phyloP scores from a whole-genome alignment of 495 filamentous ascomycete genomes.

The Hypoxylon subgilvum region DNA sequence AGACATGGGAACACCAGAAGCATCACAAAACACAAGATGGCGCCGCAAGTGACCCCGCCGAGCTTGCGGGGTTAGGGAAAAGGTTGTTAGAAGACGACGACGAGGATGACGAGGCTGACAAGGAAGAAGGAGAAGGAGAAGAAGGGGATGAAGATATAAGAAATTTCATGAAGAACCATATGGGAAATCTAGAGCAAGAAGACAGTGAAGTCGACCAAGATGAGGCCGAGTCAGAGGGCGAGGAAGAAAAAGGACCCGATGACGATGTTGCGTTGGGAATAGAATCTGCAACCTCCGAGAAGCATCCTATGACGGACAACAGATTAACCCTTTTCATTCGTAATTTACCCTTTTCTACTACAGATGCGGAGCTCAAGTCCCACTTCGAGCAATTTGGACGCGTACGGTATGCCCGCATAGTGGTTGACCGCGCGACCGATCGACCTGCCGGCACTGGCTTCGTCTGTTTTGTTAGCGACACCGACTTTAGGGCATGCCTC shows the following conservation, averaged over 20 bases:
- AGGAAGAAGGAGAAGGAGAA: constrained; percentile 41
- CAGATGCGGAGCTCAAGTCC: constrained; percentile 77
- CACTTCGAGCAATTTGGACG: constrained; percentile 86
- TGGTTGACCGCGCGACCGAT: constrained; percentile 82
- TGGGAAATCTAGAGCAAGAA: constrained; percentile 58
- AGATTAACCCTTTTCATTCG: constrained; percentile 86
- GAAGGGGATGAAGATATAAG: constrained; percentile 47
- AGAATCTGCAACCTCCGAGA: constrained; percentile 46
- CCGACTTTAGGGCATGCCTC: constrained; percentile 75
- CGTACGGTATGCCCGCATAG: constrained; percentile 85
- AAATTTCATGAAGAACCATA: constrained; percentile 52
- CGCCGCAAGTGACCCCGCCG: constrained; percentile 34
- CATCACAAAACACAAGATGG: constrained; percentile 45
- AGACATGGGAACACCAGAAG: constrained; percentile 74
- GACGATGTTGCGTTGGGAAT: constrained; percentile 46
- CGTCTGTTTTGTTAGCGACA: constrained; percentile 82
- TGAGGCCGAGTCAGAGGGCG: constrained; percentile 44
- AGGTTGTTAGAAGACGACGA: constrained; percentile 42
- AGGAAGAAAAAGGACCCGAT: constrained; percentile 44
- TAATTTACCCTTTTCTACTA: constrained; percentile 86
- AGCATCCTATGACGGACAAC: constrained; percentile 57
- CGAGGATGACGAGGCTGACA: constrained; percentile 37
- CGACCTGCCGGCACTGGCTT: constrained; percentile 91
- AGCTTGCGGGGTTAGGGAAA: constrained; percentile 43
- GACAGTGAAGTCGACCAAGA: constrained; percentile 55